phyloP scores from a whole-genome alignment of 1,284 basidiomycete genomes.

The Ceratobasidium sp. region DNA sequence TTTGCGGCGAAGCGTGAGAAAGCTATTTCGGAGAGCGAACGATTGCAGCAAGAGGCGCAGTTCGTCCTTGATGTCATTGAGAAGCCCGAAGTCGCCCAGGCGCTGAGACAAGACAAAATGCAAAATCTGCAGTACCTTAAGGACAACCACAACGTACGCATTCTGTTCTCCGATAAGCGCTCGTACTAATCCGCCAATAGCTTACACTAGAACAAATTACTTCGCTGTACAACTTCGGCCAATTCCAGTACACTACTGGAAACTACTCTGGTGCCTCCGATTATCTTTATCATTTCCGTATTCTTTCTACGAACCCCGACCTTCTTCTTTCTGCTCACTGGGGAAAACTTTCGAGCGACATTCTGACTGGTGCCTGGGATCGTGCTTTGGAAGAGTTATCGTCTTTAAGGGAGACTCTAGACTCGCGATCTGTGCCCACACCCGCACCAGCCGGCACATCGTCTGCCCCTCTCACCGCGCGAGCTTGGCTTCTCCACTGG shows the following conservation, averaged over 20 bases:
- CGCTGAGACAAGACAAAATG: slow-evolving; percentile 92
- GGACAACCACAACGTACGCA: slow-evolving; percentile 86
- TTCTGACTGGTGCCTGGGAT: slow-evolving; percentile 95
- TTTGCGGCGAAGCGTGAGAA: slow-evolving; percentile 83
- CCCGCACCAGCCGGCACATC: slow-evolving; percentile 53
- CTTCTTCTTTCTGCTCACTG: slow-evolving; percentile 96
- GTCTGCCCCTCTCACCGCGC: slow-evolving; percentile 84
- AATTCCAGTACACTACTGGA: slow-evolving; percentile 97
- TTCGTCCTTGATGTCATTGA: slow-evolving; percentile 95
- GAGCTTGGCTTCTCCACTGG: slow-evolving; percentile 98
- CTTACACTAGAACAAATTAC: slow-evolving; percentile 95
- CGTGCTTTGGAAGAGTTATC: slow-evolving; percentile 93
- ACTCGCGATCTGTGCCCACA: slow-evolving; percentile 69
- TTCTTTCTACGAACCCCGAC: slow-evolving; percentile 92
- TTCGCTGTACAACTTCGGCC: slow-evolving; percentile 96
- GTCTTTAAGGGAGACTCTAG: slow-evolving; percentile 90
- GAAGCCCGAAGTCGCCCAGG: slow-evolving; percentile 93
- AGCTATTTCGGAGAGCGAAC: slow-evolving; percentile 84
- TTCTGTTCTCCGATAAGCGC: slow-evolving; percentile 38
- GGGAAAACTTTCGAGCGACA: slow-evolving; percentile 98
- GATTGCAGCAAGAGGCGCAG: slow-evolving; percentile 88
- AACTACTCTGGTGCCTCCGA: slow-evolving; percentile 96
- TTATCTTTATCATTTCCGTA: slow-evolving; percentile 98
- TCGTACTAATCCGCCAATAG: slow-evolving; percentile 56
- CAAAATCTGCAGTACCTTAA: slow-evolving; percentile 95